Evolutionary conservation across 371 early-diverging fungal species (phyloP), one percentile per base, ranked within the genome.

Genomic region (Mucor sp.): DNA sequence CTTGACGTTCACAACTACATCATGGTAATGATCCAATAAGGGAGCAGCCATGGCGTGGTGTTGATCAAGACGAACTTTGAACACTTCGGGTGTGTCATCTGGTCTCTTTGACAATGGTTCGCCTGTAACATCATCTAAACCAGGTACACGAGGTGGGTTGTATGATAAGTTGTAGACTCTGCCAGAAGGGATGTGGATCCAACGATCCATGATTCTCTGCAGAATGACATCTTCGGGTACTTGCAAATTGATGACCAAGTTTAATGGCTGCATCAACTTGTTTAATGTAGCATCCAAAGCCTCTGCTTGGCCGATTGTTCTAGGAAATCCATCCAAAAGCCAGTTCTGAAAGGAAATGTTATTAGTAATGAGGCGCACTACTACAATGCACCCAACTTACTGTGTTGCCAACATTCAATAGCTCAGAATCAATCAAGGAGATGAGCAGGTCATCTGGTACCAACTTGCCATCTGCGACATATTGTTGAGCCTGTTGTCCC

Each of bases 311-410:
- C 71, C 69, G 27, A 94, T 70, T 3, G 93, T 97, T 48, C 99
- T 87, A 43, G 99, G 99, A 75, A 96, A 99, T 15, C 99, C 99
- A 83, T 99, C 99, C 21, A 98, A 87, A 12, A 98, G 78, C 92
- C 95, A 95, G 66, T 87, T 87, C 79, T 89, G 71, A 33, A 21
- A 4, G 7, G 37, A 5, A 19, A 32, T 15, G 2, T 23, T 1
- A 53, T 27, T 12, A 27, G 53, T 14, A 14, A 48, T 23, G 19
- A 23, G 17, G 47, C 7, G 9, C 19, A 48, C 6, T 17, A 43
- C 37, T 48, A 14, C 19, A 23, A 43, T 39, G 3, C 44, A 33
- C 7, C 23, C 12, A 23, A 71, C 79, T 57, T 76, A 76, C 79
- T 14, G 90, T 65, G 60, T 76, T 72, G 7, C 80, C 74, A 37